Percentiles rank a stretch among this genome's conserved stretches.
Evolutionary conservation across 352 stramenopile genomes (phyloP).

Genomic region (Globisporangium cylindrosporum): DNA sequence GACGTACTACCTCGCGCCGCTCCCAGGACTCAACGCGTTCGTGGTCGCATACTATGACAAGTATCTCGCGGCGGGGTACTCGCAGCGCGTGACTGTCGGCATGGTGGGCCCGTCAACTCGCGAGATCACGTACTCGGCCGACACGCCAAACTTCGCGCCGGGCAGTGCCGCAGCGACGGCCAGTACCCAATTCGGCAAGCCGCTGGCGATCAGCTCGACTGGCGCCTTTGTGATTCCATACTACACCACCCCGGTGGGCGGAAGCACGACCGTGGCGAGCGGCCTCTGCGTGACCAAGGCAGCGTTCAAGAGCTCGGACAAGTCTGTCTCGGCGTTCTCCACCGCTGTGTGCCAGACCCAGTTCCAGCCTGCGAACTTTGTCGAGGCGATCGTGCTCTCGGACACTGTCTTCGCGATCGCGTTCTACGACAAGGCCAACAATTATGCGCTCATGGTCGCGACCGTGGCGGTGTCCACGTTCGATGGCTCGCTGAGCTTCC

Average conservation of each 20-base stretch:
- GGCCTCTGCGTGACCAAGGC: slow-evolving; percentile 50
- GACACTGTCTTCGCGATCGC: slow-evolving; percentile 38
- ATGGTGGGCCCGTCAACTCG: slow-evolving; percentile 25
- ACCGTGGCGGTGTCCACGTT: slow-evolving; percentile 30
- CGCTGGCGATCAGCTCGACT: slow-evolving; percentile 25
- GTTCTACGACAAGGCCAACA: slow-evolving; percentile 57
- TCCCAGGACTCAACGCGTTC: slow-evolving; percentile 33
- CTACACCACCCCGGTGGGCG: slow-evolving; percentile 21
- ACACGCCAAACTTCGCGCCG: slow-evolving; percentile 29
- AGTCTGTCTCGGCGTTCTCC: slow-evolving; percentile 29
- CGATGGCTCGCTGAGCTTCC: slow-evolving; percentile 34
- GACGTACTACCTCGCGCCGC: slow-evolving; percentile 37
- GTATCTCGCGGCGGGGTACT: slow-evolving; percentile 24
- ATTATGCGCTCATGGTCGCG: slow-evolving; percentile 48
- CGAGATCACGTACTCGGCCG: slow-evolving; percentile 32
- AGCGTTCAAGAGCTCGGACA: slow-evolving; percentile 18
- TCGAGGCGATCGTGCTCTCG: slow-evolving; percentile 44
- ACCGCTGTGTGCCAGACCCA: slow-evolving; percentile 38
- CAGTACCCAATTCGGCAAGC: slow-evolving; percentile 35
- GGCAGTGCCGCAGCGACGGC: slow-evolving; percentile 21
- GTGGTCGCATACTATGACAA: slow-evolving; percentile 48
- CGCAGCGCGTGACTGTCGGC: slow-evolving; percentile 40
- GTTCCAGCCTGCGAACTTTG: slow-evolving; percentile 34
- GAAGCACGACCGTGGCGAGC: slow-evolving; percentile 12
- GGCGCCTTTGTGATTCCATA: slow-evolving; percentile 51